Base-by-base conservation (phyloP, 2,329 filamentous ascomycete species). In the Hymenotorrendiella dingleyae region DNA sequence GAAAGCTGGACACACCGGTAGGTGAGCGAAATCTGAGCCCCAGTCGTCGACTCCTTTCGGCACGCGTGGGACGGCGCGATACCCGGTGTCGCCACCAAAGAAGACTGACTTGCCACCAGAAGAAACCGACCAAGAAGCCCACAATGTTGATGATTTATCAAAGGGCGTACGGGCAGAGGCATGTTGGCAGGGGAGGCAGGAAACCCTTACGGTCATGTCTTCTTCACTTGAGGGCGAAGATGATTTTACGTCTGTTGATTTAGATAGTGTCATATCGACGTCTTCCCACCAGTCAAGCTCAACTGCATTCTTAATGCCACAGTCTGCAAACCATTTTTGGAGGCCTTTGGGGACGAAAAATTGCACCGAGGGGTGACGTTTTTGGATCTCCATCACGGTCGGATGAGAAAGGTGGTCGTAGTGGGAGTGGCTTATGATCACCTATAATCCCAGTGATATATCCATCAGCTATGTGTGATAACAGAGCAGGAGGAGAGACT, bases 221-320 rank as follows among this genome's bases (percentile, higher is more conserved):
- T 60, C 53, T 9, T n/a, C n/a, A n/a, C n/a, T n/a, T n/a, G n/a
- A n/a, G n/a, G n/a, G n/a, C n/a, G n/a, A 56, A 29, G 43, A 30
- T 45, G 16, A 14, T 50, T 46, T 50, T 50, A n/a, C n/a, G 55
- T 41, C 59, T 45, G 55, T 52, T 12, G 57, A 55, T 6, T 65
- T 60, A 11, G 74, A 70, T 20, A 95, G 65, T 0, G 69, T 78
- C n/a, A 95, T 64, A 36, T 91, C 81, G 5, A 80, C 74, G 50
- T 86, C 82, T 54, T 94, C 82, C 91, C 91, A 96, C 91, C 91
- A 96, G 65, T 97, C 91, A 57, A 96, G 64, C 67, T 96, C 90
- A 0, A 87, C 94, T 32, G 91, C 82, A 46, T 88, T 86, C 1
- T 74, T 51, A 41, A 95, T 77, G 1, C 86, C 87, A 20, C 71